Conservation (phyloP, 257 asterid genomes). For the Solanum appendiculatum region DNA sequence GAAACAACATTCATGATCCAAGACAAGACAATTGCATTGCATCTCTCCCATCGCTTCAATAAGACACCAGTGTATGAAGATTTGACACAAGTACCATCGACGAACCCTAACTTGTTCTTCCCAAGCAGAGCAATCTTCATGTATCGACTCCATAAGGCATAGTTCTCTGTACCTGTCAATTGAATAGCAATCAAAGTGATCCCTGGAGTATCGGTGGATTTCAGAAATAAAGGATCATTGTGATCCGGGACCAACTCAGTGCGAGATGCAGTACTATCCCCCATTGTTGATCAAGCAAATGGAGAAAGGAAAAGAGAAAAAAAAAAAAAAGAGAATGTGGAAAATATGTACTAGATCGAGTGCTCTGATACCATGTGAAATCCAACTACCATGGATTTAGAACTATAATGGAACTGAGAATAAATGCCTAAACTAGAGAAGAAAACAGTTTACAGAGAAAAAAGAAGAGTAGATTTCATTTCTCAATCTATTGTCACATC, state of each 20-base stretch:
- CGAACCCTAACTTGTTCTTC: not conserved
- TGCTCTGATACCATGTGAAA: too few species aligned
- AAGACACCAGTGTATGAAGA: not conserved
- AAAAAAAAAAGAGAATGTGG: too few species aligned
- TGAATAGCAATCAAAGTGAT: not conserved
- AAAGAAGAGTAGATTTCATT: too few species aligned
- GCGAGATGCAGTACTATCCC: not conserved
- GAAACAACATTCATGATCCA: not conserved
- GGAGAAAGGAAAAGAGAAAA: not conserved
- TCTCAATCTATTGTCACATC: too few species aligned
- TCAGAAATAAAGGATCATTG: not conserved
- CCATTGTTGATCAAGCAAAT: too few species aligned
- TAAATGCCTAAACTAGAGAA: too few species aligned
- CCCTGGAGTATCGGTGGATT: not conserved
- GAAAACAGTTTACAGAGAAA: too few species aligned
- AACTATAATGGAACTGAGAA: too few species aligned
- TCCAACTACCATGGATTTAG: too few species aligned
- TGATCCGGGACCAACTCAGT: not conserved
- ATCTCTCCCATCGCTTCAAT: not conserved
- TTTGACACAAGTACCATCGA: not conserved
- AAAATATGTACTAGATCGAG: too few species aligned
- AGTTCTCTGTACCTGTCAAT: not conserved
- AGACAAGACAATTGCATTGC: too few species aligned
- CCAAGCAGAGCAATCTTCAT: not conserved
- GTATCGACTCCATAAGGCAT: not conserved